These are phyloP conservation scores for Favolaschia claudopus DNA, from an alignment of 768 basidiomycete genomes.

Conservation along the genomic window DNA sequence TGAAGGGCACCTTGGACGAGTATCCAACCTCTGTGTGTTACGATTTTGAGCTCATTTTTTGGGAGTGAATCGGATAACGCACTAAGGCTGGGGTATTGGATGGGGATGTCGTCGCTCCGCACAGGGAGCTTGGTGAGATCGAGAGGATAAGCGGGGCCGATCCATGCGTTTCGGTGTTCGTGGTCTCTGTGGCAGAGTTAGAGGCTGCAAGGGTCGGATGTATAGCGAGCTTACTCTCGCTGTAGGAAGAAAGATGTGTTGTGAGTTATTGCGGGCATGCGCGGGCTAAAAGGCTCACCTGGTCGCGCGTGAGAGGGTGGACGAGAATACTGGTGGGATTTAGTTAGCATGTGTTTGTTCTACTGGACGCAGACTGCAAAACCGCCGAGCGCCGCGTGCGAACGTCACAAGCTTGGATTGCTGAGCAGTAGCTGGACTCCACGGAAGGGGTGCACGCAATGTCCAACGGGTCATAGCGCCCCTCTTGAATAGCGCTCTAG, in stretches of 20 bases:
- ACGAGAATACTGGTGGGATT: conserved; percentile 67
- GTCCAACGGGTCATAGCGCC: too few species aligned
- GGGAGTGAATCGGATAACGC: conserved; percentile 30
- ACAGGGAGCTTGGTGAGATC: conserved; percentile 65
- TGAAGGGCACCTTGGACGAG: conserved; percentile 56
- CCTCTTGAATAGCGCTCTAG: too few species aligned
- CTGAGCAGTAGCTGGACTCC: too few species aligned
- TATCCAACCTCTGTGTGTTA: conserved; percentile 67
- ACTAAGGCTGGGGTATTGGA: conserved; percentile 76
- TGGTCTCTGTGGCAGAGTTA: conserved; percentile 65
- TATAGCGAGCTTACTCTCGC: conserved; percentile 55
- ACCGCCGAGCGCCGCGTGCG: too few species aligned
- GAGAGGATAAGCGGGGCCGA: conserved; percentile 74
- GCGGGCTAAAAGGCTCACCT: conserved; percentile 52
- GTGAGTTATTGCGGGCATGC: too few species aligned
- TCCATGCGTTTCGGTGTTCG: conserved; percentile 73
- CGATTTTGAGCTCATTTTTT: not conserved
- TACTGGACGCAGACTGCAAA: too few species aligned
- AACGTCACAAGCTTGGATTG: too few species aligned
- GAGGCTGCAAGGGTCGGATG: not conserved
- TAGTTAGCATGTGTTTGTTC: too few species aligned
- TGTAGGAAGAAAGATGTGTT: too few species aligned
- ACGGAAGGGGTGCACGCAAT: too few species aligned
- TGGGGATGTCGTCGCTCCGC: conserved; percentile 59
- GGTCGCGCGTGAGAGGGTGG: conserved; percentile 76